phyloP scores from a whole-genome alignment of 768 basidiomycete genomes.

The Termitomyces sp. region DNA sequence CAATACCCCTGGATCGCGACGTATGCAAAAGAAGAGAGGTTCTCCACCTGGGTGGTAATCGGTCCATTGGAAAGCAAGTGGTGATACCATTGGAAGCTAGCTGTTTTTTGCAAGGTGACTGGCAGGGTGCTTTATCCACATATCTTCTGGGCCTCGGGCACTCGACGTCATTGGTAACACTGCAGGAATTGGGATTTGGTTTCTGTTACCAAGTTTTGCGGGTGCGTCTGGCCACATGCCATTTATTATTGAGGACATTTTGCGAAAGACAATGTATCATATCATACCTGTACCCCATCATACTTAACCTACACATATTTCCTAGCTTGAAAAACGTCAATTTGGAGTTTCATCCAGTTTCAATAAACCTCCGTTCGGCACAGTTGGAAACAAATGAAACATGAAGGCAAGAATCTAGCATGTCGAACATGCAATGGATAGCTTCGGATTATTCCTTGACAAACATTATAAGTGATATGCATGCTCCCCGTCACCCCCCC shows the following conservation, averaged over 20 bases:
- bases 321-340: not conserved
- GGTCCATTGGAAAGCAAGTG: not conserved
- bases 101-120: not conserved
- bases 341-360: not conserved
- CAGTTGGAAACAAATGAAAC: not conserved
- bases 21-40: conserved; percentile 5
- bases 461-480: not conserved
- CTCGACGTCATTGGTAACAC: not conserved
- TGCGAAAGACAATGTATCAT: conserved; percentile 6
- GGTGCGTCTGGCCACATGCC: not conserved
- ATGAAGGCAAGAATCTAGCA: not conserved
- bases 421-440: not conserved
- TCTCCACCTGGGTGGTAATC: conserved; percentile 1
- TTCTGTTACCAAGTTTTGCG: conserved; percentile 1
- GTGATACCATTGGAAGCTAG: not conserved
- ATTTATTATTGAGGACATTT: conserved; percentile 1
- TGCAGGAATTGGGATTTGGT: too few relatives aligned
- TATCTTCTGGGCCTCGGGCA: conserved; percentile 5
- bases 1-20: not conserved
- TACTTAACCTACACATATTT: conserved; percentile 3
- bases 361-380: not conserved
- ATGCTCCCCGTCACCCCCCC: not conserved
- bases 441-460: not conserved
- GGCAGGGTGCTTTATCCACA: too few relatives aligned
- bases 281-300: conserved; percentile 1